A percentile compares a stretch with the other conserved stretches of the same genome.
These are phyloP conservation scores for Claviceps quebecensis DNA, from an alignment of 2,329 filamentous ascomycete species.

Conservation along the genomic window DNA sequence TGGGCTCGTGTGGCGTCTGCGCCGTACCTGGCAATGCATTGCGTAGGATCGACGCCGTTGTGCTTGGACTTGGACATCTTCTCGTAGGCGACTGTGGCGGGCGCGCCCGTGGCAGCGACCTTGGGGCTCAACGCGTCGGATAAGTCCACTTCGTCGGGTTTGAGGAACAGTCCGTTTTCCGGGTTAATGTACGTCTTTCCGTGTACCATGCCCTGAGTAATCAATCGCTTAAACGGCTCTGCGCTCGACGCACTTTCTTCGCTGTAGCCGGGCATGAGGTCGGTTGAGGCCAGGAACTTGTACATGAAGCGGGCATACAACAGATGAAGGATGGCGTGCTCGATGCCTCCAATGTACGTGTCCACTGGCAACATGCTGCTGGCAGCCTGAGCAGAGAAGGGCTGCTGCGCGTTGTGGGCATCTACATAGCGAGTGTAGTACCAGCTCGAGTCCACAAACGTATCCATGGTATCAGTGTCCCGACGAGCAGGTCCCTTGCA, in stretches of 20 bases:
- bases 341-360: slow-evolving; percentile 77
- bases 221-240: slow-evolving; percentile 70
- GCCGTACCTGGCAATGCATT: slow-evolving; percentile 59
- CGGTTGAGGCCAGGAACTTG: slow-evolving; percentile 58
- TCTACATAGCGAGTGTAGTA: slow-evolving; percentile 76
- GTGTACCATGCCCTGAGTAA: slow-evolving; percentile 89
- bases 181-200: slow-evolving; percentile 72
- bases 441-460: slow-evolving; percentile 91
- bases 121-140: slow-evolving; percentile 39
- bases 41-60: slow-evolving; percentile 74
- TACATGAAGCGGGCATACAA: slow-evolving; percentile 84
- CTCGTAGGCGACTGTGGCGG: slow-evolving; percentile 55
- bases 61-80: slow-evolving; percentile 96
- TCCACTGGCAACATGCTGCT: slow-evolving; percentile 60
- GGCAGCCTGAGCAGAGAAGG: slow-evolving; percentile 43
- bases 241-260: slow-evolving; percentile 24
- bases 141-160: slow-evolving; percentile 59
- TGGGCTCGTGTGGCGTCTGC: slow-evolving; percentile 76
- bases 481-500: slow-evolving; percentile 58
- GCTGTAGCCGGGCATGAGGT: slow-evolving; percentile 28
- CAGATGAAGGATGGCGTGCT: slow-evolving; percentile 81
- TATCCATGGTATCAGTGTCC: slow-evolving; percentile 93
- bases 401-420: slow-evolving; percentile 44
- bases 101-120: slow-evolving; percentile 45
- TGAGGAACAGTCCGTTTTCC: slow-evolving; percentile 59